Conservation (phyloP, 768 basidiomycete species). For the Naematelia aurantialba region DNA sequence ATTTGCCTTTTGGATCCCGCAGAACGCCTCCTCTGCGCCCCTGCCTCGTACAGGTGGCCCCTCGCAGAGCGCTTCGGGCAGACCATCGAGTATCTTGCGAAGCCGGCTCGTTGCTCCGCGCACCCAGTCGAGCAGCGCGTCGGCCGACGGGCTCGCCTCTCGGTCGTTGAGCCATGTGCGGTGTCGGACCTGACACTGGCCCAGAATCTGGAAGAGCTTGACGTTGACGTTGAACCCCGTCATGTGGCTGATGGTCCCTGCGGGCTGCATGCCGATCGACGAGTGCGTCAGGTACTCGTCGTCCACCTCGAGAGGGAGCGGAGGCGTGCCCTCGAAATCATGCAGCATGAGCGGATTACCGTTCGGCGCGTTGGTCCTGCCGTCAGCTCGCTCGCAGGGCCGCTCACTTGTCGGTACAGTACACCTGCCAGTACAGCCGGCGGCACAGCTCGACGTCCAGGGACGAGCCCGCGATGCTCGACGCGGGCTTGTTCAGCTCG, state of each 20-base stretch:
- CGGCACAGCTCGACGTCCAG: constrained; percentile 27
- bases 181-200: constrained; percentile 30
- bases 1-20: constrained; percentile 39
- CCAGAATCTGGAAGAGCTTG: constrained; percentile 27
- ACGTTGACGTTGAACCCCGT: constrained; percentile 27
- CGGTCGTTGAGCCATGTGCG: constrained; percentile 18
- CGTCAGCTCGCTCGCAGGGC: not conserved
- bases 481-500: constrained; percentile 15
- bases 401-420: constrained; percentile 38
- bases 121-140: constrained; percentile 18
- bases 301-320: constrained; percentile 30
- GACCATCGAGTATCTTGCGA: constrained; percentile 8
- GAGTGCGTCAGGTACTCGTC: constrained; percentile 35
- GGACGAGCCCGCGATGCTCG: constrained; percentile 12
- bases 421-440: constrained; percentile 34
- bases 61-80: constrained; percentile 15
- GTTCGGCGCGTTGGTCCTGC: constrained; percentile 30
- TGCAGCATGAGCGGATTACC: constrained; percentile 24
- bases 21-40: constrained; percentile 14
- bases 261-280: constrained; percentile 20
- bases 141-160: constrained; percentile 11
- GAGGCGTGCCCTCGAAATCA: constrained; percentile 30
- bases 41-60: not conserved
- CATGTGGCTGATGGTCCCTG: constrained; percentile 26
- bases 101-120: constrained; percentile 7